Evolutionary conservation across 495 filamentous ascomycete genomes (phyloP).

Genomic region (Hamigera avellanea): DNA sequence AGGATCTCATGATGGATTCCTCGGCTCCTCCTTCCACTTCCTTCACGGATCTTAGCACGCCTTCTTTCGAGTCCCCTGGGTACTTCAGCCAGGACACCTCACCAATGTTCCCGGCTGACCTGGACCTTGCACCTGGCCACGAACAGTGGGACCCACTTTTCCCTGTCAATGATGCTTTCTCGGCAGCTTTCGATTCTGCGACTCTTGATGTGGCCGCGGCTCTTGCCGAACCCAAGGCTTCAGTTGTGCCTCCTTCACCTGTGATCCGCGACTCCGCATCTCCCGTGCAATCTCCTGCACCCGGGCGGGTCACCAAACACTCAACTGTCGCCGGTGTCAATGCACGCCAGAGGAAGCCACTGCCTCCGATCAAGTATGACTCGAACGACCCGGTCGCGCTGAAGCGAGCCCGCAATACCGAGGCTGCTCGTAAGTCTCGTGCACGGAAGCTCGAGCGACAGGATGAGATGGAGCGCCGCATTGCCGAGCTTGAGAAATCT

Average conservation of each 20-base stretch:
- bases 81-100: conserved; percentile 60
- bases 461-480: conserved; percentile 45
- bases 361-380: conserved; percentile 56
- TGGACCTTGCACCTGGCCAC: conserved; percentile 18
- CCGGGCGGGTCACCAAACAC: conserved; percentile 39
- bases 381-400: conserved; percentile 60
- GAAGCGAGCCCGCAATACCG: conserved; percentile 92
- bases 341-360: conserved; percentile 62
- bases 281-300: conserved; percentile 28
- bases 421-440: conserved; percentile 90
- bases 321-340: conserved; percentile 61
- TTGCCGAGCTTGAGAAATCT: conserved; percentile 34
- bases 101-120: conserved; percentile 40
- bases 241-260: conserved; percentile 28
- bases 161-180: conserved; percentile 34
- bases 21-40: conserved; percentile 76
- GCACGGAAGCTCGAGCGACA: conserved; percentile 65
- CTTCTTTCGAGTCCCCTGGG: conserved; percentile 63
- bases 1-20: conserved; percentile 64
- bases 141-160: conserved; percentile 51
- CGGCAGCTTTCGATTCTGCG: conserved; percentile 26
- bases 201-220: conserved; percentile 19
- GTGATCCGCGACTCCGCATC: conserved; percentile 8
- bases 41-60: conserved; percentile 78
- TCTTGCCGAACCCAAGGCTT: conserved; percentile 19